A percentile compares a stretch with the other conserved stretches of the same genome.
These are phyloP conservation scores for Sanghuangporus baumii DNA, from an alignment of 1,284 basidiomycete species.

Conservation along the genomic window DNA sequence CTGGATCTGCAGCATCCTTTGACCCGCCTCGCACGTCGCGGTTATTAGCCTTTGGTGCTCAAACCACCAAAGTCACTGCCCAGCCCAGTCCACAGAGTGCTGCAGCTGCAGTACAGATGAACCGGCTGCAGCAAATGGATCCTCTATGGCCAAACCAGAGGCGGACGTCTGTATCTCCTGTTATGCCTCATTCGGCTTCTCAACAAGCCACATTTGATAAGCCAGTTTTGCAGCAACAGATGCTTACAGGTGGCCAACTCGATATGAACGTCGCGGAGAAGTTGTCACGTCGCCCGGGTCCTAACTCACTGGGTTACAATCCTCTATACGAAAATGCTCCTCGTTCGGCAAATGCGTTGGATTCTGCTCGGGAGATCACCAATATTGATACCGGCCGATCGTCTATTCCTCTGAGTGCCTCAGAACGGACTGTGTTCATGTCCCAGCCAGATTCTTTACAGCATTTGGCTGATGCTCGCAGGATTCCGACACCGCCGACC, in stretches of 20 bases:
- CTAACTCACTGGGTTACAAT: background rate
- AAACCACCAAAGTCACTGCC: conserved; percentile 22
- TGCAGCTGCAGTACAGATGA: conserved; percentile 3
- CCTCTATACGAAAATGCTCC: conserved; percentile 7
- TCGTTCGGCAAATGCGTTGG: background rate
- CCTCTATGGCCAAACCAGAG: conserved; percentile 9
- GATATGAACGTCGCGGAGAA: conserved; percentile 1
- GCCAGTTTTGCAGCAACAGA: background rate
- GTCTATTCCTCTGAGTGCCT: conserved; percentile 5
- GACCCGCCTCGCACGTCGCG: conserved; percentile 68
- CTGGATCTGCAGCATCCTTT: conserved; percentile 33
- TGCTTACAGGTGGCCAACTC: conserved; percentile 1
- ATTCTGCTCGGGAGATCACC: background rate
- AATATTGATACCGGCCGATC: conserved; percentile 1
- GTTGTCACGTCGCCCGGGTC: conserved; percentile 1
- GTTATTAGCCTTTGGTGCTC: conserved; percentile 56
- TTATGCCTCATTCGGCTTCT: conserved; percentile 6
- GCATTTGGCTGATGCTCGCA: conserved; percentile 11
- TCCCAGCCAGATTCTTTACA: conserved; percentile 10
- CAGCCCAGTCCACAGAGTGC: conserved; percentile 12
- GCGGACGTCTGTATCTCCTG: conserved; percentile 12
- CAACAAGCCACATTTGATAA: conserved; percentile 13
- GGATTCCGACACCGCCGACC: conserved; percentile 12
- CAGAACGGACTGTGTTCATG: conserved; percentile 8
- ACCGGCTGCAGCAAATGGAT: conserved; percentile 12